Conservation (phyloP, 805 yeast species). For the Ogataea nakhonphanomensis region DNA sequence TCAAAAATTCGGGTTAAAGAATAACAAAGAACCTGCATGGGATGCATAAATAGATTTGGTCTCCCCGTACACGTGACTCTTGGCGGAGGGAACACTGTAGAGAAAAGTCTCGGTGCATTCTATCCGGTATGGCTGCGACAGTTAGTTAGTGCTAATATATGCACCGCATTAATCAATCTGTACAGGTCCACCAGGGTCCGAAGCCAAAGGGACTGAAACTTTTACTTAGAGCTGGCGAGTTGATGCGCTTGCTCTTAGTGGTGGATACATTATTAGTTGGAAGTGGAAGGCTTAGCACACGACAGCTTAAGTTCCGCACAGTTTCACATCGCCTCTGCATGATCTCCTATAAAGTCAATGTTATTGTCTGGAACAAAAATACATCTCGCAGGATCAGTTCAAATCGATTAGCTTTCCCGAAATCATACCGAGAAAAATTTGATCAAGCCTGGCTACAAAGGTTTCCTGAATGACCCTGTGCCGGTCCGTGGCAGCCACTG, state of each 20-base stretch:
- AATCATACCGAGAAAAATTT: constrained; percentile 36
- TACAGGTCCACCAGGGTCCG: too few species aligned
- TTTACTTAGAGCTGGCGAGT: too few species aligned
- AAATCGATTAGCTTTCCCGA: constrained; percentile 48
- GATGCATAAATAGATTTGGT: too few species aligned
- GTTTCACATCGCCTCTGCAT: constrained; percentile 62
- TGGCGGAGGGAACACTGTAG: too few species aligned
- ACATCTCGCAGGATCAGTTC: constrained; percentile 59
- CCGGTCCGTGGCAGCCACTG: constrained; percentile 53
- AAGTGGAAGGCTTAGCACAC: neutral
- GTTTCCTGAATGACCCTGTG: constrained; percentile 47
- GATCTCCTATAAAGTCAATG: constrained; percentile 64
- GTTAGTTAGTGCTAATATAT: too few species aligned
- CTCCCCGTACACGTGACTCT: too few species aligned
- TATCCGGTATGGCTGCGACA: too few species aligned
- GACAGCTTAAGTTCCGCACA: constrained; percentile 51
- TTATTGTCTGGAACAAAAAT: constrained; percentile 59
- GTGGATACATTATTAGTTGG: neutral
- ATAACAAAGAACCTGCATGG: too few species aligned
- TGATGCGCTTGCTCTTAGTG: neutral
- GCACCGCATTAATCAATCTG: too few species aligned
- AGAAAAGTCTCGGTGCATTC: too few species aligned
- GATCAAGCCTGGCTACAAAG: constrained; percentile 55
- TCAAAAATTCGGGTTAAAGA: too few species aligned
- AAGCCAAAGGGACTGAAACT: too few species aligned